Conservation (phyloP, 1,284 basidiomycete genomes). For the Ganoderma sinense region DNA sequence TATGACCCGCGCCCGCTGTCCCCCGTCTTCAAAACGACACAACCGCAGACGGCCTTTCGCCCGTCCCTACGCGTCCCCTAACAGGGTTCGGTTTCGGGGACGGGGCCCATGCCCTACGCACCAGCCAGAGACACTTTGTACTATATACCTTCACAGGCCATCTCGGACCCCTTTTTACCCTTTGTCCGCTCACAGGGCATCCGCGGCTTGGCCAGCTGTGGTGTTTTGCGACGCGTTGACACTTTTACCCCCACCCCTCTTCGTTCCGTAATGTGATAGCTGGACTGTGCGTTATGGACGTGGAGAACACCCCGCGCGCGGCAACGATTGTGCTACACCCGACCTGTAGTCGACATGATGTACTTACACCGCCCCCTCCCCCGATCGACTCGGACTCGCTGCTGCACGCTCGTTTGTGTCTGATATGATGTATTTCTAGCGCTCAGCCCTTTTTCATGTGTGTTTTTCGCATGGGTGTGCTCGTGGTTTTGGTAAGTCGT, state of each 20-base stretch:
- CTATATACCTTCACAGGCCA: slow-evolving; percentile 5
- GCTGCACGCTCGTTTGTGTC: slow-evolving; percentile 30
- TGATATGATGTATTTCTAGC: slow-evolving; percentile 9
- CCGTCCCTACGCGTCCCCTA: not conserved
- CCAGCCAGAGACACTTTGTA: slow-evolving; percentile 8
- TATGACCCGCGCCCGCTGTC: not conserved
- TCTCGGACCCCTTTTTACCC: not conserved
- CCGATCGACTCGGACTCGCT: not conserved
- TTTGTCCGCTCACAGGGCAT: not conserved
- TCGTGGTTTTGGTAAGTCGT: not conserved
- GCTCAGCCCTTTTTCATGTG: not conserved
- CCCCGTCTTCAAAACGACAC: not conserved
- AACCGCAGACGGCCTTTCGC: not conserved
- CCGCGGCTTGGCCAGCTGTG: slow-evolving; percentile 21
- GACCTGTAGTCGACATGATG: slow-evolving; percentile 28
- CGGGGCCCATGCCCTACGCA: not conserved
- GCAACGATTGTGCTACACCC: slow-evolving; percentile 23
- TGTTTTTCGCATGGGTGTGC: not conserved
- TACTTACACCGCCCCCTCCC: not conserved
- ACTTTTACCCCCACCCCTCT: not conserved
- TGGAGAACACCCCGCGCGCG: slow-evolving; percentile 21
- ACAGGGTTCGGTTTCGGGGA: not conserved
- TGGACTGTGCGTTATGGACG: slow-evolving; percentile 33
- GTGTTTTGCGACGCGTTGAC: not conserved
- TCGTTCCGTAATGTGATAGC: slow-evolving; percentile 32